Evolutionary conservation across 179 eudicot genomes (phyloP).

Genomic region (Carnegiea gigantea): DNA sequence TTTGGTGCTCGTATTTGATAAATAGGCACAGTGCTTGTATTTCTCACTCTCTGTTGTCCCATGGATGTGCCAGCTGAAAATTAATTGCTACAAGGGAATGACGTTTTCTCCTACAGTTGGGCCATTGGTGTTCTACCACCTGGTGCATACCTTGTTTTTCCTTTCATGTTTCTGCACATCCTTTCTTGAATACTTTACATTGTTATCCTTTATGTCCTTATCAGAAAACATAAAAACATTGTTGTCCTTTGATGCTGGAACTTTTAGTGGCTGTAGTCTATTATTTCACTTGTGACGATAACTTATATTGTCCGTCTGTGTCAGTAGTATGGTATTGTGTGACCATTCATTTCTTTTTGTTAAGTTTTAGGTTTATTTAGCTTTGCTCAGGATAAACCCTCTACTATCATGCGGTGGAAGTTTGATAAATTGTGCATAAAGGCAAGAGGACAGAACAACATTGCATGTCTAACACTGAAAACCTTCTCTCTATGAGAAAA

Average conservation of each 20-base stretch:
- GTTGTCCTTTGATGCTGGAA: no score
- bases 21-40: background rate
- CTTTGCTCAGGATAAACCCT: background rate
- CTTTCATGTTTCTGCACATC: background rate
- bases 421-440: background rate
- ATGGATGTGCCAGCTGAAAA: background rate
- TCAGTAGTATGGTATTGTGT: background rate
- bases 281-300: background rate
- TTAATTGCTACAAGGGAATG: background rate
- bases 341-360: background rate
- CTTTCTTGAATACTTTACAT: background rate
- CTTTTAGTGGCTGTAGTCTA: background rate
- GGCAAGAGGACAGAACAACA: background rate
- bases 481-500: background rate
- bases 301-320: background rate
- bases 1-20: background rate
- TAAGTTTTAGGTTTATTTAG: background rate
- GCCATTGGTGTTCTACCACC: background rate
- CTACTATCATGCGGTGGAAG: no score
- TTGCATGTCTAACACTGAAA: background rate
- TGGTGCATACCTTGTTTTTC: background rate
- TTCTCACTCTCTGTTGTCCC: no score
- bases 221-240: no score
- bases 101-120: background rate
- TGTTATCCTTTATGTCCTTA: background rate